Evolutionary conservation across 2,329 filamentous ascomycete genomes (phyloP).

Genomic region (Cercospora nicotianae): DNA sequence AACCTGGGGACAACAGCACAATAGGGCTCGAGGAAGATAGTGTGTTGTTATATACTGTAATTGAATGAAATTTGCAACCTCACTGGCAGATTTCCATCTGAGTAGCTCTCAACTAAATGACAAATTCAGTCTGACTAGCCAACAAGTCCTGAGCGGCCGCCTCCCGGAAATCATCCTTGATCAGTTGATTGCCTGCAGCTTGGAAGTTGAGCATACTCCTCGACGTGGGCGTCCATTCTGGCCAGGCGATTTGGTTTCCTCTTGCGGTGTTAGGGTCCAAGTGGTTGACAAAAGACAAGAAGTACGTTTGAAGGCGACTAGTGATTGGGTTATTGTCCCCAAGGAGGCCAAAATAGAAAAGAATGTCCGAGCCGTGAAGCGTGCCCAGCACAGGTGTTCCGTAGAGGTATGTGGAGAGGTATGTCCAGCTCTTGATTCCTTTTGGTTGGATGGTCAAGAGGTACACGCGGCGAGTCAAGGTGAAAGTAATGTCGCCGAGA

Average conservation of each 20-base stretch:
- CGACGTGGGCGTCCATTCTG: conserved; percentile 53
- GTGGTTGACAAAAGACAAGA: conserved; percentile 69
- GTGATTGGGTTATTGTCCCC: conserved; percentile 20
- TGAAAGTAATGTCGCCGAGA: conserved; percentile 72
- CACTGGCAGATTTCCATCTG: too few relatives aligned
- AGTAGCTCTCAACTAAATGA: too few relatives aligned
- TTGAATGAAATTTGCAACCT: neutral
- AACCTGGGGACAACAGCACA: neutral
- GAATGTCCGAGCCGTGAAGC: conserved; percentile 62
- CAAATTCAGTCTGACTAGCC: conserved; percentile 27
- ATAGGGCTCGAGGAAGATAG: neutral
- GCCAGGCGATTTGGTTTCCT: conserved; percentile 50
- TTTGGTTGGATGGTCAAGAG: conserved; percentile 52
- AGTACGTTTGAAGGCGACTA: conserved; percentile 64
- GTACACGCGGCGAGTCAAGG: conserved; percentile 66
- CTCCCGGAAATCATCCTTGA: conserved; percentile 53
- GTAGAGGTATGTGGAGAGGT: conserved; percentile 70
- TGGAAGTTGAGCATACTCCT: conserved; percentile 54
- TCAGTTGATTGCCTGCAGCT: conserved; percentile 37
- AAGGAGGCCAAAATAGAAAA: conserved; percentile 15
- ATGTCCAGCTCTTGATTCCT: conserved; percentile 70
- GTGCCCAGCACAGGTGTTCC: conserved; percentile 72
- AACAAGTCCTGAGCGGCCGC: conserved; percentile 48
- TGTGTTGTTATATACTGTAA: neutral
- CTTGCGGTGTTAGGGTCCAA: conserved; percentile 63